Conservation (phyloP, 2,329 filamentous ascomycete species). For the Leptographium wingfieldii region DNA sequence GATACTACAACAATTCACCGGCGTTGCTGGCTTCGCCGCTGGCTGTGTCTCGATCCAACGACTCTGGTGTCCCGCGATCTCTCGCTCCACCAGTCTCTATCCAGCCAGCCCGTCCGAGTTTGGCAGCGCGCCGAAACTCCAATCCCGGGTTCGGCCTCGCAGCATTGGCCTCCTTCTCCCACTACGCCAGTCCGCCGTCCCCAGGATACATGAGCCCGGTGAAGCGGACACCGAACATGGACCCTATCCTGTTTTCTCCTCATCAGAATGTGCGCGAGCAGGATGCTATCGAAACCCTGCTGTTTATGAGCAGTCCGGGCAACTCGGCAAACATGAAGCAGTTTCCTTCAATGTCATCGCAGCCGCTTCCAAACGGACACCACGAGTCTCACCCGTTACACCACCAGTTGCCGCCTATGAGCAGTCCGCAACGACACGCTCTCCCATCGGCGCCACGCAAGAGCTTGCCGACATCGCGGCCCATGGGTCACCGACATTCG, state of each 20-base stretch:
- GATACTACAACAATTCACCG: conserved; percentile 1
- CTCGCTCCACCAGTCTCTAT: conserved; percentile 44
- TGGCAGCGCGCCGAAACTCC: conserved; percentile 33
- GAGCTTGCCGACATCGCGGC: conserved; percentile 34
- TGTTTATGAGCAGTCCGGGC: conserved; percentile 72
- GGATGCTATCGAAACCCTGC: conserved; percentile 65
- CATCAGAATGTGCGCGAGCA: conserved; percentile 62
- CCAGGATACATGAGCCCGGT: conserved; percentile 26
- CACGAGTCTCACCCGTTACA: conserved; percentile 6
- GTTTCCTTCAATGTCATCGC: conserved; percentile 29
- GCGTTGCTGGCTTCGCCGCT: conserved; percentile 8
- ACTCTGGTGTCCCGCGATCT: conserved; percentile 22
- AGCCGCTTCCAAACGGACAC: conserved; percentile 23
- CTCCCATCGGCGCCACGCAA: conserved; percentile 39
- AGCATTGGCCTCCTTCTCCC: conserved; percentile 26
- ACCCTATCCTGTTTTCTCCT: conserved; percentile 52
- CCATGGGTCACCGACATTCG: conserved; percentile 9
- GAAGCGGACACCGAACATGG: conserved; percentile 23
- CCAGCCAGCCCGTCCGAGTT: conserved; percentile 31
- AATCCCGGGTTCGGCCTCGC: conserved; percentile 26
- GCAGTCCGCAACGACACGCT: conserved; percentile 21
- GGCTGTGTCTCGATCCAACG: conserved; percentile 12
- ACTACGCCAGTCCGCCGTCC: conserved; percentile 21
- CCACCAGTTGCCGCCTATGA: conserved; percentile 17
- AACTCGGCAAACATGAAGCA: conserved; percentile 54